Conservation (phyloP, 169 alveolate species). For the Blepharisma undulans region DNA sequence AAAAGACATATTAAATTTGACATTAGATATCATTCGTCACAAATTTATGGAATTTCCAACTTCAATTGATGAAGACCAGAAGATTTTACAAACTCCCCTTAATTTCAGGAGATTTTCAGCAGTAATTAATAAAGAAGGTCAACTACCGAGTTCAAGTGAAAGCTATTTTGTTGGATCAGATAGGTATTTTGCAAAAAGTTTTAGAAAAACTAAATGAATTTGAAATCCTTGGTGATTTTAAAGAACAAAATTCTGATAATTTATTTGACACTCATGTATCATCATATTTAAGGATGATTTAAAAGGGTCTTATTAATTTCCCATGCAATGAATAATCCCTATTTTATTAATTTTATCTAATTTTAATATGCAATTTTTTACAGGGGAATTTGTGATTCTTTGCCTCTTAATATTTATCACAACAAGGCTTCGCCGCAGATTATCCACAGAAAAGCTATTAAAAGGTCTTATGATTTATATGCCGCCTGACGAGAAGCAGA, state of each 20-base stretch:
- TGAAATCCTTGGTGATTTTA: neutral
- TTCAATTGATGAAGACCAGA: neutral
- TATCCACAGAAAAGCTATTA: neutral
- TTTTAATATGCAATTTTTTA: neutral
- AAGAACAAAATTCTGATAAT: neutral
- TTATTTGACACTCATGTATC: neutral
- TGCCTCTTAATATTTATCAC: neutral
- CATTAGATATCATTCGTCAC: neutral
- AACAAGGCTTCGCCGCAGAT: neutral
- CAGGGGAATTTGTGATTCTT: neutral
- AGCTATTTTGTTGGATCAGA: neutral
- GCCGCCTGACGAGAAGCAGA: slow-evolving; percentile 5
- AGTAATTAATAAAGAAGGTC: neutral
- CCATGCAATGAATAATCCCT: too few relatives aligned
- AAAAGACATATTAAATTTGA: too few relatives aligned
- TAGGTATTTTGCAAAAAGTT: neutral
- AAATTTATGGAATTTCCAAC: neutral
- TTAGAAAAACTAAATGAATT: neutral
- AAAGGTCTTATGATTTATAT: neutral
- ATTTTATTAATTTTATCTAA: neutral
- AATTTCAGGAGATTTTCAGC: neutral
- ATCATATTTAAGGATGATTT: neutral
- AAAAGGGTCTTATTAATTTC: neutral
- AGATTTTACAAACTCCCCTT: neutral
- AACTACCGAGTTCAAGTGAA: neutral